phyloP scores from a whole-genome alignment of 2,329 filamentous ascomycete genomes.

The Pseudocercospora vitis region DNA sequence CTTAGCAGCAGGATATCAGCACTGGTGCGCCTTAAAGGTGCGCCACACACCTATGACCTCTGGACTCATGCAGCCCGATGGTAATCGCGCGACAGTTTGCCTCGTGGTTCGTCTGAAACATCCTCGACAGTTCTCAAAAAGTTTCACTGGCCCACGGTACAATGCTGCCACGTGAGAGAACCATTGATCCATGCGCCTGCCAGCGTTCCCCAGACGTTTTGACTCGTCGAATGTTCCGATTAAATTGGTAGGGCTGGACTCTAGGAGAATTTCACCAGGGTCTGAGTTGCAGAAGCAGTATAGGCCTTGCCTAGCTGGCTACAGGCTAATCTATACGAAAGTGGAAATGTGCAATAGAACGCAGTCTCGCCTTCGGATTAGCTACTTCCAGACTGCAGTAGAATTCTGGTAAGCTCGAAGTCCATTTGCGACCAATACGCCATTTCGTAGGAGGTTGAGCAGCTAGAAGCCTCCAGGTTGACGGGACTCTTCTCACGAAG shows the following conservation, averaged over 20 bases:
- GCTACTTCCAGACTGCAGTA: background rate
- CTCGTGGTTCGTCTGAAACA: background rate
- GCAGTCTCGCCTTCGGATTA: background rate
- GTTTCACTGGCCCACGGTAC: background rate
- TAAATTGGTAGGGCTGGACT: background rate
- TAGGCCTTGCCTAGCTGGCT: background rate
- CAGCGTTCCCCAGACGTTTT: background rate
- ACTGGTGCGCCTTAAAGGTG: too few species aligned
- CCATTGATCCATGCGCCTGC: background rate
- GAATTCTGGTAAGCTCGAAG: background rate
- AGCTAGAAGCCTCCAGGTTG: background rate
- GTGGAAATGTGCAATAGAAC: background rate
- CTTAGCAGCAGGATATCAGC: too few species aligned
- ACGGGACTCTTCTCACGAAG: too few species aligned
- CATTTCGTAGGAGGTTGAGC: background rate
- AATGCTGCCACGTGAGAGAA: background rate
- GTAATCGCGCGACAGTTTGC: background rate
- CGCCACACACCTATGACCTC: too few species aligned
- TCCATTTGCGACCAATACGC: conserved; percentile 2
- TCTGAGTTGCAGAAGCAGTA: background rate
- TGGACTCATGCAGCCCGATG: background rate
- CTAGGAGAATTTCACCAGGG: background rate
- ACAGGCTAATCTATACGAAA: background rate
- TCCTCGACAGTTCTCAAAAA: background rate
- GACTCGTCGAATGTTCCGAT: background rate